Conservation (phyloP, 192 early-diverging fungal species). For the Coemansia sp. region DNA sequence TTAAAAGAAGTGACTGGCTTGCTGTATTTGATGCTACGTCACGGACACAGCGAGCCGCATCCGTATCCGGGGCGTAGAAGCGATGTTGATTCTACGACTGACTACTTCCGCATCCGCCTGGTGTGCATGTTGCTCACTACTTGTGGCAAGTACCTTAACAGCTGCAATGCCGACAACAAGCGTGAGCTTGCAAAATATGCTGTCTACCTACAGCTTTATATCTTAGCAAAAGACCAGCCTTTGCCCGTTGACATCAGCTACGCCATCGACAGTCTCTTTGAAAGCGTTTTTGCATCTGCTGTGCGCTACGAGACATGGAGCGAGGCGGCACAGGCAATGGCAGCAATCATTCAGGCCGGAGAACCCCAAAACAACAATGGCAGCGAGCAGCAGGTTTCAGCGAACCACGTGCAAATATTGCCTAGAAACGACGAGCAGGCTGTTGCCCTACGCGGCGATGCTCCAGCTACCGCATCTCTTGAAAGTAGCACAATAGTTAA, state of each 20-base stretch:
- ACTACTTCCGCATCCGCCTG: conserved; percentile 92
- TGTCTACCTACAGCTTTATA: conserved; percentile 87
- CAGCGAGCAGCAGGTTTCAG: neutral
- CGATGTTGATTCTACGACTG: conserved; percentile 74
- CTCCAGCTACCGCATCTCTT: neutral
- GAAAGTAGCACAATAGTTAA: neutral
- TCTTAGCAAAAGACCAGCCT: conserved; percentile 72
- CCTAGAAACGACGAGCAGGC: neutral
- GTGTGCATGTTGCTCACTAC: conserved; percentile 84
- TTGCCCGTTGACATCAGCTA: conserved; percentile 90
- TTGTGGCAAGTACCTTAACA: conserved; percentile 73
- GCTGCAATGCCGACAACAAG: conserved; percentile 60
- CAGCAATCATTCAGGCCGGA: conserved; percentile 9
- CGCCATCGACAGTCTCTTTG: conserved; percentile 77
- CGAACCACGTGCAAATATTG: neutral
- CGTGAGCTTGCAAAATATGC: conserved; percentile 58
- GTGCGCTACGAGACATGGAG: conserved; percentile 62
- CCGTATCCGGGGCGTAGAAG: conserved; percentile 57
- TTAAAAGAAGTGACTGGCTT: conserved; percentile 77
- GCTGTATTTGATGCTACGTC: conserved; percentile 76
- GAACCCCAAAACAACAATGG: neutral
- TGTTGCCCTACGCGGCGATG: neutral
- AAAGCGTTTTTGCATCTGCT: conserved; percentile 63
- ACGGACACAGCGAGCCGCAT: conserved; percentile 76
- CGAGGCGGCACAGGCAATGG: conserved; percentile 76